Base-by-base conservation (phyloP, 2,329 filamentous ascomycete species). In the Penicillium brevicompactum region DNA sequence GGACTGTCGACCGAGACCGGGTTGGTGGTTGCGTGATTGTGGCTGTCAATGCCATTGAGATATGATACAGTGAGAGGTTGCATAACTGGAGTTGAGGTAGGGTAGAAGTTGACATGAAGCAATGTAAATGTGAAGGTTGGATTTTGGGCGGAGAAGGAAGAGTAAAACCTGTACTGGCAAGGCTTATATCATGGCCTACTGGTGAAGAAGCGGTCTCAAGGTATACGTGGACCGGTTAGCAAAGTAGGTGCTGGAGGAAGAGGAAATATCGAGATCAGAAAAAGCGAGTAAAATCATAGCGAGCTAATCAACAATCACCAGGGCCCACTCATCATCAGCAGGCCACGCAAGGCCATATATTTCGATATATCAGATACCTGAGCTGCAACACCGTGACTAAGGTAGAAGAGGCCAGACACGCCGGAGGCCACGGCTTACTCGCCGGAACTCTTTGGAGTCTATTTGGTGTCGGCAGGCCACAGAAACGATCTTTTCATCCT, bases 391-490 rank as follows among this genome's bases (percentile, higher is more conserved):
- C 6, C 5, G 30, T 10, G 30, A 31, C 10, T 10, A 31, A 31
- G 69, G 73, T 3, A 76, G 56, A 46, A 76, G 69, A 13, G 73
- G 73, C 74, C 73, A 77, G 16, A 75, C 31, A 31, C 55, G 55
- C 49, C 69, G 64, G 27, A 76, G 57, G 42, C 51, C 53, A 11
- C 60, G 57, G 30, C 67, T 68, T 16, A 72, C 64, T 32, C 58
- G 54, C 49, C 57, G 64, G 55, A 78, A 78, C 14, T 53, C 49
- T 4, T 38, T 56, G 5, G 57, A 59, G 40, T 78, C 68, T 21
- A 79, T 70, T 4, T 65, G 51, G 57, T 80, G 72, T 27, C 77
- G 73, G 10, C 40, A 54, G 22, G 77, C 76, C 5, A 80, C 75
- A 48, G 67, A 63, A 5, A 54, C 55, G 45, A 73, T 55, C 62